These are phyloP conservation scores for Syzygium oleosum DNA, from an alignment of 345 rosid genomes.

Conservation along the genomic window DNA sequence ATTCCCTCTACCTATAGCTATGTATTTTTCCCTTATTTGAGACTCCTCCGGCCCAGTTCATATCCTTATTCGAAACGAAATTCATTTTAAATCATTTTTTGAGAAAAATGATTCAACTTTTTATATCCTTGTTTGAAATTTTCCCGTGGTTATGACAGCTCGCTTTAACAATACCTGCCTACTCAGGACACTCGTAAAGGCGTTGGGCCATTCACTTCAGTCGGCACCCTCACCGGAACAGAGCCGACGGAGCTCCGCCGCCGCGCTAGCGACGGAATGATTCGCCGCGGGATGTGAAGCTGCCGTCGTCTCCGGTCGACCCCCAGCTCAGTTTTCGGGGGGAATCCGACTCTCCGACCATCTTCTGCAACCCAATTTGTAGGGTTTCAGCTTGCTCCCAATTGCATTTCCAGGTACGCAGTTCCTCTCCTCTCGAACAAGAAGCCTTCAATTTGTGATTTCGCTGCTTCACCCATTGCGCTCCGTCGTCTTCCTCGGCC, in stretches of 20 bases:
- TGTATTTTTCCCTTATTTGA: too few relatives aligned
- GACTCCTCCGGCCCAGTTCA: too few relatives aligned
- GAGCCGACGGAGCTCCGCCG: not conserved
- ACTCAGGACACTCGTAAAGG: not conserved
- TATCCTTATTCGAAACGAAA: fast-evolving
- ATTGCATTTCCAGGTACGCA: not conserved
- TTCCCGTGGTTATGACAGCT: not conserved
- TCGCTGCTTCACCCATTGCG: not conserved
- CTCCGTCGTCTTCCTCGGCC: not conserved
- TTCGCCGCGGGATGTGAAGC: not conserved
- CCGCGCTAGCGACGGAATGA: not conserved
- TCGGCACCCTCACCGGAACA: not conserved
- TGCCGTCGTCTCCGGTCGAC: not conserved
- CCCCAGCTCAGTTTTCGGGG: not conserved
- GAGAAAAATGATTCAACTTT: not conserved
- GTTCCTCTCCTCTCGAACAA: not conserved
- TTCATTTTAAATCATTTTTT: fast-evolving
- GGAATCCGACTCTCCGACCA: not conserved
- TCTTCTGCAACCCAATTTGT: not conserved
- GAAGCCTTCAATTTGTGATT: not conserved
- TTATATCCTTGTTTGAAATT: too few relatives aligned
- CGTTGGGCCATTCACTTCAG: not conserved
- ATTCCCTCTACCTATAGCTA: too few relatives aligned
- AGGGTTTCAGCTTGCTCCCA: not conserved
- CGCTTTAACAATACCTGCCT: not conserved